Conservation (phyloP, 768 basidiomycete species). For the Xerocomus potaroensis region DNA sequence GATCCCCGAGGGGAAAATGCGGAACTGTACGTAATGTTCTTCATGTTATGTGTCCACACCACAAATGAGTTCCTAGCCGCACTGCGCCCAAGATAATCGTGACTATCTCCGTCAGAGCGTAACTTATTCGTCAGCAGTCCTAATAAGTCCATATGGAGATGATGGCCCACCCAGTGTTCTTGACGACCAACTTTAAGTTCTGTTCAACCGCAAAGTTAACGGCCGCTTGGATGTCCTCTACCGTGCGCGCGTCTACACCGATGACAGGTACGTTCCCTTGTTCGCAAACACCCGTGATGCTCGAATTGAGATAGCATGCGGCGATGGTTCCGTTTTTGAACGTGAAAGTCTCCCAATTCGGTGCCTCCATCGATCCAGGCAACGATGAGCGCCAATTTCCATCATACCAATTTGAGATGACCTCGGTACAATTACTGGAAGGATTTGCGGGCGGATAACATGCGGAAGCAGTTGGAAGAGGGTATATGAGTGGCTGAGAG, state of each 20-base stretch:
- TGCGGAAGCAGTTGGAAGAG: conserved; percentile 13
- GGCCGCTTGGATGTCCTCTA: conserved; percentile 24
- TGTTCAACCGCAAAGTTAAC: conserved; percentile 22
- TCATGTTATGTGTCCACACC: conserved; percentile 43
- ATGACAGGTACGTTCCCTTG: conserved; percentile 25
- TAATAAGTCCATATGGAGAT: not conserved
- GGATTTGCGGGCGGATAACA: conserved; percentile 19
- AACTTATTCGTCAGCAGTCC: not conserved
- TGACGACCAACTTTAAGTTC: conserved; percentile 24
- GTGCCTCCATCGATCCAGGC: conserved; percentile 27
- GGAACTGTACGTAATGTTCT: conserved; percentile 34
- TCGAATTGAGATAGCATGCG: conserved; percentile 30
- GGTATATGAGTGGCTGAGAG: conserved; percentile 16
- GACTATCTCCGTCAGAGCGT: conserved; percentile 19
- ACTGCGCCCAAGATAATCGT: conserved; percentile 40
- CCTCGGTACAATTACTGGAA: conserved; percentile 36
- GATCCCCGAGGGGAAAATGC: conserved; percentile 34
- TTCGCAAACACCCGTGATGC: conserved; percentile 16
- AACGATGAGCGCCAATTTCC: conserved; percentile 40
- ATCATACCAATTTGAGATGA: conserved; percentile 26
- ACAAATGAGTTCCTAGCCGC: conserved; percentile 35
- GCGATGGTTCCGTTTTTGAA: conserved; percentile 44
- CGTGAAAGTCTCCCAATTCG: conserved; percentile 33
- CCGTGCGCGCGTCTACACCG: conserved; percentile 22
- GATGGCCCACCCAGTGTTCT: conserved; percentile 25